Evolutionary conservation across 164 flowering plant species (phyloP), one percentile per base, ranked within the genome.

Genomic region (Umbellularia californica): DNA sequence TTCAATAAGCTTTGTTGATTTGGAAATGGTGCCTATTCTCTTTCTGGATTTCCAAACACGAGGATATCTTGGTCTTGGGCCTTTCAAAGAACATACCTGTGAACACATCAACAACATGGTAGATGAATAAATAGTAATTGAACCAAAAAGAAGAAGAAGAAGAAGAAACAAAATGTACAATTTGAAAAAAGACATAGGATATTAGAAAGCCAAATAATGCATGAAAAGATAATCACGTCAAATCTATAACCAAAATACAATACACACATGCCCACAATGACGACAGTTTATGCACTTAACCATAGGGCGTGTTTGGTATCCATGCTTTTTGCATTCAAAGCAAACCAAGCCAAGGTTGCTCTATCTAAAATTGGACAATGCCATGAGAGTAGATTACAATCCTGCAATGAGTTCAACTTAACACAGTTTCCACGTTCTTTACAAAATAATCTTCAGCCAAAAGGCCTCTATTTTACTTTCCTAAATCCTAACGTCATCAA

Each of bases 1-100:
- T n/a, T 87, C 86, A 75, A 94, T 90, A 81, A 94, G 85, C 84
- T 94, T 92, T 3, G 76, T 65, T 25, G 98, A 83, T 76, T 94
- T 94, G 73, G 98, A 91, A 51, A 94, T 83, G 68, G 96, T 94
- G 70, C 97, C 98, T 67, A 92, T 85, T 83, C 75, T 91, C 65
- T 74, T 84, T 11, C 70, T 87, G 62, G 90, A 71, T 82, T 92
- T 94, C 98, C 97, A 92, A 12, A 92, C 96, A 50, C 95, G 87
- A 30, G 96, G 94, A 81, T 86, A 90, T 77, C 98, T 85, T 28
- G 97, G 97, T 75, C 97, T 80, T 20, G 97, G 93, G 68, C 98
- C 97, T 82, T 87, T 92, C 13, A 85, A 83, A 25, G 84, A 90
- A 73, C 95, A 92, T 47, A 88, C 85, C 97, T 92, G 80, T 41